Conservation (phyloP, 345 rosid genomes). For the Murraya koenigii region DNA sequence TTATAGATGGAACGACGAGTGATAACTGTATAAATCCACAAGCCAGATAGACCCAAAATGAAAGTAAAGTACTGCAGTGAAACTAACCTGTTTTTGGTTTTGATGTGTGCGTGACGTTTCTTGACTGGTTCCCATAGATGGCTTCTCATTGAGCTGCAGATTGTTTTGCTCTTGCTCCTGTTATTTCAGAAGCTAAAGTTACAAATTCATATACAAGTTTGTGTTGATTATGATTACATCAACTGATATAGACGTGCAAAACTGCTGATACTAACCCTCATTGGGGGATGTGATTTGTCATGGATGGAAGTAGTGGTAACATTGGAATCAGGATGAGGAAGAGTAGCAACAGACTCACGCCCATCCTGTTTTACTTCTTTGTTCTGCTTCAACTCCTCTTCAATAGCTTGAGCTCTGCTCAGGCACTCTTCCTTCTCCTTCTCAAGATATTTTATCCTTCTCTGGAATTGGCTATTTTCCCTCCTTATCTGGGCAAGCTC, state of each 20-base stretch:
- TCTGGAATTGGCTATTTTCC: constrained; percentile 46
- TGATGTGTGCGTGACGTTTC: neutral
- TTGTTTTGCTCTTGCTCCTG: constrained; percentile 19
- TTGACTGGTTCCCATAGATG: neutral
- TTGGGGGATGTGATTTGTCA: constrained; percentile 21
- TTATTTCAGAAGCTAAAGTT: constrained; percentile 14
- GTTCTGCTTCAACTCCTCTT: constrained; percentile 26
- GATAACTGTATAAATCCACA: neutral
- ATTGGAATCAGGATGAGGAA: constrained; percentile 10
- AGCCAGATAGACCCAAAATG: neutral
- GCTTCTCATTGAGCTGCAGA: constrained; percentile 9
- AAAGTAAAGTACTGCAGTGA: neutral
- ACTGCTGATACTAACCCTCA: constrained; percentile 26
- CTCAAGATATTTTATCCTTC: constrained; percentile 47
- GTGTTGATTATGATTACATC: neutral
- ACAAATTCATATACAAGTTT: neutral
- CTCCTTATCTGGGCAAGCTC: constrained; percentile 60
- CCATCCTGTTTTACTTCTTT: constrained; percentile 22
- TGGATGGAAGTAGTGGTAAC: constrained; percentile 7
- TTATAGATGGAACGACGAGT: neutral
- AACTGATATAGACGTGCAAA: constrained; percentile 1
- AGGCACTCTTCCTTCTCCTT: constrained; percentile 48
- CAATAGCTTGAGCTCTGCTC: constrained; percentile 34
- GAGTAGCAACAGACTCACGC: constrained; percentile 13
- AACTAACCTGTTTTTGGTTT: constrained; percentile 9